Percentiles rank a stretch among this genome's conserved stretches.
These are phyloP conservation scores for Epichloe amarillans DNA, from an alignment of 2,329 filamentous ascomycete genomes.

Conservation along the genomic window DNA sequence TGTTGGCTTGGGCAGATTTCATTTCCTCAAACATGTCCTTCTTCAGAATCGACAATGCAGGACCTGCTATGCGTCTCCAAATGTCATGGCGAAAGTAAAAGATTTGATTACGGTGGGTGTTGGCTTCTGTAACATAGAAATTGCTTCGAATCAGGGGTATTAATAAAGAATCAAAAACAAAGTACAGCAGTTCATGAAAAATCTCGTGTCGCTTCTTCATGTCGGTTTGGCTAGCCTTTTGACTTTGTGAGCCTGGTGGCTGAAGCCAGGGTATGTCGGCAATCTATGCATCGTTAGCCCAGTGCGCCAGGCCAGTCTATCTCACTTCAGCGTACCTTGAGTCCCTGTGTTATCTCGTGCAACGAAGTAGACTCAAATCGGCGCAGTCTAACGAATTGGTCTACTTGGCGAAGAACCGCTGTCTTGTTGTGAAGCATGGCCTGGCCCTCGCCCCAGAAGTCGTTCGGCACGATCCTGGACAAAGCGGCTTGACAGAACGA, in stretches of 20 bases:
- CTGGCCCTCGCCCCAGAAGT: slow-evolving; percentile 56
- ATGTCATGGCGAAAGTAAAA: slow-evolving; percentile 94
- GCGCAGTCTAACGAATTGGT: slow-evolving; percentile 63
- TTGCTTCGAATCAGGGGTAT: slow-evolving; percentile 77
- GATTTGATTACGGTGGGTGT: slow-evolving; percentile 60
- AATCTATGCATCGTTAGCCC: slow-evolving; percentile 34
- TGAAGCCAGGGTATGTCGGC: slow-evolving; percentile 60
- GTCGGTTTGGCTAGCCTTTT: slow-evolving; percentile 58
- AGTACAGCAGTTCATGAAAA: slow-evolving; percentile 78
- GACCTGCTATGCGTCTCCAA: slow-evolving; percentile 67
- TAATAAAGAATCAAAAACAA: slow-evolving; percentile 79
- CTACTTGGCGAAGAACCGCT: slow-evolving; percentile 52
- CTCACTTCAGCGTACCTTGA: slow-evolving; percentile 46
- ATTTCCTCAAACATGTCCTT: slow-evolving; percentile 68
- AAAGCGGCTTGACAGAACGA: slow-evolving; percentile 75
- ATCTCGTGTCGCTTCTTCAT: slow-evolving; percentile 63
- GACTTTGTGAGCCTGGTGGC: slow-evolving; percentile 30
- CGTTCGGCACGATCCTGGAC: slow-evolving; percentile 55
- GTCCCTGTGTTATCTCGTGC: slow-evolving; percentile 60
- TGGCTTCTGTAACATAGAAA: slow-evolving; percentile 93
- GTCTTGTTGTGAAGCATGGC: slow-evolving; percentile 45
- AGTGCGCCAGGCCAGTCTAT: background rate
- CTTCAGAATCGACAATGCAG: slow-evolving; percentile 56
- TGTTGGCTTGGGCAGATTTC: slow-evolving; percentile 38
- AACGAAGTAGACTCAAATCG: slow-evolving; percentile 72